Conservation (phyloP, 495 filamentous ascomycete species). For the Talaromyces thailandensis region DNA sequence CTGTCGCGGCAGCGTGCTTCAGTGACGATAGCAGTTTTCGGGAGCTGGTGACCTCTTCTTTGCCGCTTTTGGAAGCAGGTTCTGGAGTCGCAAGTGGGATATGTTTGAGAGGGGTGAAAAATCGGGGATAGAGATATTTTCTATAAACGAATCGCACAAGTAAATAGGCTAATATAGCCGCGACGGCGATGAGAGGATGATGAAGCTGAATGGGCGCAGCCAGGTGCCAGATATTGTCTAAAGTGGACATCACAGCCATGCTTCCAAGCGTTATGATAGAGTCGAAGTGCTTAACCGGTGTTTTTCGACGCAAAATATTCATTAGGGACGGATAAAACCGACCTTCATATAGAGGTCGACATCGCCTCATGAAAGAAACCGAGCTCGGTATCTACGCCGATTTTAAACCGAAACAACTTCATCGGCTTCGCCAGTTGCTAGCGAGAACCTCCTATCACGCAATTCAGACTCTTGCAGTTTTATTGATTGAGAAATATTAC, state of each 20-base stretch:
- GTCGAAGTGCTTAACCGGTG: neutral
- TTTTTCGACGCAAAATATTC: neutral
- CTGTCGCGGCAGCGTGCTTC: constrained; percentile 21
- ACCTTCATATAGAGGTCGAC: neutral
- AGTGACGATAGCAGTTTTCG: neutral
- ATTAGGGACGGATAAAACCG: neutral
- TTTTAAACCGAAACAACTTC: neutral
- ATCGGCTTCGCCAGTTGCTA: no score
- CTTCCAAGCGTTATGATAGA: neutral
- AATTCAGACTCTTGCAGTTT: no score
- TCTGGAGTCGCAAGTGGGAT: constrained; percentile 47
- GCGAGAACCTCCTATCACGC: no score
- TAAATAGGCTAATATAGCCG: neutral
- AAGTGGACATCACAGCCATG: neutral
- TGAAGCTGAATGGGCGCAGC: neutral
- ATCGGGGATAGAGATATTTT: constrained; percentile 57
- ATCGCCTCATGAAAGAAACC: neutral
- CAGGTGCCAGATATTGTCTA: neutral
- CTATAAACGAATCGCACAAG: constrained; percentile 35
- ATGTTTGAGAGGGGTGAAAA: constrained; percentile 65
- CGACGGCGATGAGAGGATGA: neutral
- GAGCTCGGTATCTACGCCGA: neutral
- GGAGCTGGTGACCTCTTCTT: neutral
- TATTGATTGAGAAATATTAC: no score
- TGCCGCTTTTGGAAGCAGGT: constrained; percentile 16